A percentile compares a stretch with the other conserved stretches of the same genome.
Conservation (phyloP, 257 asterid species). For the Haberlea rhodopensis region DNA sequence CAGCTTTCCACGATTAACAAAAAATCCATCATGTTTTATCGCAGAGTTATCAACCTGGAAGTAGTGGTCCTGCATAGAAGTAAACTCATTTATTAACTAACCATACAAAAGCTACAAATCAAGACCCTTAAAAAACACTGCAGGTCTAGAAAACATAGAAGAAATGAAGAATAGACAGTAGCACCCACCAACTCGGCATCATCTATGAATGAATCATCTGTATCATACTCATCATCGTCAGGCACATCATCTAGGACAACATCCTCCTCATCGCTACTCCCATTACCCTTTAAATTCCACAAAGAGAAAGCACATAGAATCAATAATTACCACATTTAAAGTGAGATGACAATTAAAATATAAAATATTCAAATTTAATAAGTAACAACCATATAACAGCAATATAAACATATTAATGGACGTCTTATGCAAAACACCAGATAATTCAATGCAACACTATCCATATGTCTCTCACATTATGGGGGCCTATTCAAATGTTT, state of each 20-base stretch:
- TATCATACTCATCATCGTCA: conserved; percentile 96
- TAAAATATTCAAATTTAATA: too few relatives aligned
- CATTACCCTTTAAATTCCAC: conserved; percentile 58
- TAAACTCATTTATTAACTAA: neutral
- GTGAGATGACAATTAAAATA: neutral
- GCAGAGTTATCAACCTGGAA: conserved; percentile 95
- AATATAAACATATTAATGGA: too few relatives aligned
- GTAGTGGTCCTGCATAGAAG: conserved; percentile 81
- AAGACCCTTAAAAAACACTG: neutral
- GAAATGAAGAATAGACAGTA: conserved; percentile 7
- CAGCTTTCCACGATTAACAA: conserved; percentile 91
- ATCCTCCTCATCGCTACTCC: conserved; percentile 94
- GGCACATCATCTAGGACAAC: conserved; percentile 78
- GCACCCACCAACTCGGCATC: conserved; percentile 87
- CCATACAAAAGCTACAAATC: conserved; percentile 19
- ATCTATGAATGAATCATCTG: conserved; percentile 94
- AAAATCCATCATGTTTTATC: conserved; percentile 92
- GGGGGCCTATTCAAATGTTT: neutral
- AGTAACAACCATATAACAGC: neutral
- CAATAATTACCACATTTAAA: neutral
- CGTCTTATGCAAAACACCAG: too few relatives aligned
- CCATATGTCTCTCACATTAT: neutral
- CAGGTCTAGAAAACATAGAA: neutral
- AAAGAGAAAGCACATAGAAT: neutral
- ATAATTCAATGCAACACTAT: neutral